Percentiles rank a stretch among this genome's conserved stretches.
These are phyloP conservation scores for Calvatia gigantea DNA, from an alignment of 768 basidiomycete species.

Conservation along the genomic window DNA sequence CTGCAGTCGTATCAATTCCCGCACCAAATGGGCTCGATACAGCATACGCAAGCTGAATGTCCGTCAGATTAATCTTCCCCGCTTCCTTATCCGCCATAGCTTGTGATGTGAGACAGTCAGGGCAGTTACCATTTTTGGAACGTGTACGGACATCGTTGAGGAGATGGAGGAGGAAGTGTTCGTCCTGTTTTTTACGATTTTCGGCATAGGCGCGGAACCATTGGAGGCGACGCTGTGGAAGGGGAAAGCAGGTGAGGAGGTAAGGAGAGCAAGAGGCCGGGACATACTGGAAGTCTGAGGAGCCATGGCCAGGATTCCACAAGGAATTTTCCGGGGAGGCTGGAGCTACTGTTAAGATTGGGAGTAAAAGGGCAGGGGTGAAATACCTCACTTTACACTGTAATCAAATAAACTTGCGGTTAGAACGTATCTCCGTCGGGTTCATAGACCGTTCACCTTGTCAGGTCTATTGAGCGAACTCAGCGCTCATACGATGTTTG, in stretches of 20 bases:
- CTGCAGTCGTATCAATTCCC: conserved; percentile 19
- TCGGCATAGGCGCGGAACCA: conserved; percentile 28
- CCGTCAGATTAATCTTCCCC: conserved; percentile 34
- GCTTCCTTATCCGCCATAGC: conserved; percentile 36
- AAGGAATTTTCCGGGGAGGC: conserved; percentile 10
- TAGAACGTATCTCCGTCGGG: neutral
- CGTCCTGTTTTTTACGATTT: conserved; percentile 20
- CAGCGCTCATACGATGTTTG: neutral
- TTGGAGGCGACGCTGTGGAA: conserved; percentile 23
- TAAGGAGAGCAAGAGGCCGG: neutral
- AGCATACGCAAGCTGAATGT: conserved; percentile 39
- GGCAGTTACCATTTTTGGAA: conserved; percentile 18
- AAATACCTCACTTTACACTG: conserved; percentile 11
- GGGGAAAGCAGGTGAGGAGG: neutral
- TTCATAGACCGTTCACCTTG: neutral
- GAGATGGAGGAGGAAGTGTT: conserved; percentile 20
- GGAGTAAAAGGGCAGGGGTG: neutral
- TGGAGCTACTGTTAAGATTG: neutral
- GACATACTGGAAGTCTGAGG: conserved; percentile 12
- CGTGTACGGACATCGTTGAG: conserved; percentile 23
- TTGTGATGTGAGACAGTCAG: conserved; percentile 31
- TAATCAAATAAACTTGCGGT: neutral
- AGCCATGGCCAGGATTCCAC: conserved; percentile 12
- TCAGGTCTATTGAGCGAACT: neutral
- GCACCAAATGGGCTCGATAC: conserved; percentile 27